Base-by-base conservation (phyloP, 2,329 filamentous ascomycete species). In the Fusarium sp. region DNA sequence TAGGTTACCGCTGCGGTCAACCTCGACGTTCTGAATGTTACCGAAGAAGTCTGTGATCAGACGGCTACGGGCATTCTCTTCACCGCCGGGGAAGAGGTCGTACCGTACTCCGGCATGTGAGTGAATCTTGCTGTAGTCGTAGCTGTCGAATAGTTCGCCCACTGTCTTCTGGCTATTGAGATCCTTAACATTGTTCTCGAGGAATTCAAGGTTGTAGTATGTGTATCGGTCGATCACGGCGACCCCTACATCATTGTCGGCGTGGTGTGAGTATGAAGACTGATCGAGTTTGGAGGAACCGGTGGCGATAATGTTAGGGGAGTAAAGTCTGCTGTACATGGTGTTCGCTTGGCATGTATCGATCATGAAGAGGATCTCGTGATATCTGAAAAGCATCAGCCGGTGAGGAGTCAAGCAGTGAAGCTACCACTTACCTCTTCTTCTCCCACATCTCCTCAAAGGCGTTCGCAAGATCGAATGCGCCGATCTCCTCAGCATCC, bases 371-470 rank as follows among this genome's bases (percentile, higher is more conserved):
- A 99, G 89, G 75, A 99, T 91, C 82, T 99, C 96, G 80, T 98
- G 93, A 82, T 98, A 99, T 79, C 91, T 92, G 50, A 23, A 33
- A 58, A 15, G 30, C 8, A 38, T 71, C 45, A 73, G 64, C 27
- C 48, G n/a, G 13, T 20, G 14, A 18, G 49, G 23, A 26, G 35
- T 32, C 41, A 37, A 49, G 80, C n/a, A 81, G 32, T 42, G 26
- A n/a, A 20, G 33, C 37, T 23, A 17, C 17, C 23, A 48, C 73
- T 15, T n/a, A 91, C 85, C 96, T 91, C 85, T 97, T 97, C 90
- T 99, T 99, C 87, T 99, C 96, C 93, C 95, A 98, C 96, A 99
- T 99, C 85, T 99, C 95, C 82, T 97, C 94, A 80, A 99, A 98
- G 0, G 96, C 96, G 81, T 99, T 94, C 8, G 97, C 96, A 62